Conservation (phyloP, 495 filamentous ascomycete genomes). For the Lophiostoma macrostomum region DNA sequence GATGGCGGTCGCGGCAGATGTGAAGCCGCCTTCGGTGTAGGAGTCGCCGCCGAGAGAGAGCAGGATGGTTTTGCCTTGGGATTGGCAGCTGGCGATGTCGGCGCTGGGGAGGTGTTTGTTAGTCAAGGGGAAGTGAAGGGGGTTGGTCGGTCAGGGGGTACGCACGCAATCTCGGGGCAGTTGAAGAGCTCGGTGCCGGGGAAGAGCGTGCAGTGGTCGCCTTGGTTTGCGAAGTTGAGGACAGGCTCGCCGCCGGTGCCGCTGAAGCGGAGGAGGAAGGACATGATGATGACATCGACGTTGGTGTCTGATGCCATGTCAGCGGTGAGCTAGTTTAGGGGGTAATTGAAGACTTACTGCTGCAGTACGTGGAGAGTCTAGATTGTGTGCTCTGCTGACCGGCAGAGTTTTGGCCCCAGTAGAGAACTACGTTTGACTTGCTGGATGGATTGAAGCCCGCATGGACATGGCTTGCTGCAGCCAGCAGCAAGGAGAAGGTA, state of each 20-base stretch:
- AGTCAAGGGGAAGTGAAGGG: neutral
- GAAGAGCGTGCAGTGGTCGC: conserved; percentile 57
- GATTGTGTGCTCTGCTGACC: conserved; percentile 45
- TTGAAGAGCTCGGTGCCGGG: conserved; percentile 53
- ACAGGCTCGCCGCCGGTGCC: conserved; percentile 43
- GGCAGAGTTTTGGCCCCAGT: conserved; percentile 56
- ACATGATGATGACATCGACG: conserved; percentile 49
- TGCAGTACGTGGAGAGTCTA: conserved; percentile 52
- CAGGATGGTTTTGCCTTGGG: conserved; percentile 33
- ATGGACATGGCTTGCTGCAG: no score
- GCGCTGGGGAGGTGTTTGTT: conserved; percentile 8
- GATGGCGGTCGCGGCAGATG: conserved; percentile 19
- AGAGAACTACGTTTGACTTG: conserved; percentile 61
- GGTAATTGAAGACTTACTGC: conserved; percentile 46
- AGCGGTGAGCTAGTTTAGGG: conserved; percentile 1
- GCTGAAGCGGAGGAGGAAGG: conserved; percentile 59
- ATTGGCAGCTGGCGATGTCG: conserved; percentile 38
- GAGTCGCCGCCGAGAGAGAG: conserved; percentile 35
- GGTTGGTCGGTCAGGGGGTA: no score
- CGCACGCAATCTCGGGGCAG: conserved; percentile 63
- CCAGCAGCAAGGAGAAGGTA: no score
- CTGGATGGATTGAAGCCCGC: conserved; percentile 51
- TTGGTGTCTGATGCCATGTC: conserved; percentile 17
- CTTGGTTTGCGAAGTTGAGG: conserved; percentile 60
- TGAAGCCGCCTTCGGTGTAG: conserved; percentile 35